Percentiles rank a stretch among this genome's conserved stretches.
phyloP scores from a whole-genome alignment of 805 yeast species.

The Lachancea mirantina region DNA sequence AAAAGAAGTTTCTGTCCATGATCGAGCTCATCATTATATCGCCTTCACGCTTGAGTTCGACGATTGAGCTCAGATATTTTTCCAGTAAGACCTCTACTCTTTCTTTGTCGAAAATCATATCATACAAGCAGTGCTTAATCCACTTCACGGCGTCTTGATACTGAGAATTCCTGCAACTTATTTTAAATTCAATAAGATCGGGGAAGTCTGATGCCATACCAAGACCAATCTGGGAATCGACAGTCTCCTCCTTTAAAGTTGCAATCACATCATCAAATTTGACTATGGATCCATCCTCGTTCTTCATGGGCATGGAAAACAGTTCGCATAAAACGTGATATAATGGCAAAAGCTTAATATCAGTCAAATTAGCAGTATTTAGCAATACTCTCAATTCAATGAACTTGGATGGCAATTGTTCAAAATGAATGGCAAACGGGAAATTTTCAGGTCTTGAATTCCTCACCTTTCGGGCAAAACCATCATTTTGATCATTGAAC shows the following conservation, averaged over 20 bases:
- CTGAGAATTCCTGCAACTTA: constrained; percentile 54
- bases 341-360: constrained; percentile 49
- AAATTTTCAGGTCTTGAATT: constrained; percentile 38
- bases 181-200: constrained; percentile 56
- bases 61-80: constrained; percentile 34
- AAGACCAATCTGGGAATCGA: constrained; percentile 48
- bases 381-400: constrained; percentile 58
- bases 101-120: constrained; percentile 62
- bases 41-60: constrained; percentile 35
- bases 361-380: constrained; percentile 45
- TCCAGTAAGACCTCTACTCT: constrained; percentile 55
- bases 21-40: constrained; percentile 56
- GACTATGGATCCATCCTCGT: constrained; percentile 50
- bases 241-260: constrained; percentile 63
- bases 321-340: constrained; percentile 59
- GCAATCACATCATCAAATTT: constrained; percentile 74
- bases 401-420: constrained; percentile 73
- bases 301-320: constrained; percentile 63
- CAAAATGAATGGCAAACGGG: constrained; percentile 70
- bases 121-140: constrained; percentile 59
- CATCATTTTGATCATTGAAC: constrained; percentile 28
- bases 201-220: constrained; percentile 56
- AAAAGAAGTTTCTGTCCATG: constrained; percentile 45
- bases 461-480: constrained; percentile 23
- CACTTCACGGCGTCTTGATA: constrained; percentile 69